Conservation (phyloP, 306 rosid species). For the Prunus mira region DNA sequence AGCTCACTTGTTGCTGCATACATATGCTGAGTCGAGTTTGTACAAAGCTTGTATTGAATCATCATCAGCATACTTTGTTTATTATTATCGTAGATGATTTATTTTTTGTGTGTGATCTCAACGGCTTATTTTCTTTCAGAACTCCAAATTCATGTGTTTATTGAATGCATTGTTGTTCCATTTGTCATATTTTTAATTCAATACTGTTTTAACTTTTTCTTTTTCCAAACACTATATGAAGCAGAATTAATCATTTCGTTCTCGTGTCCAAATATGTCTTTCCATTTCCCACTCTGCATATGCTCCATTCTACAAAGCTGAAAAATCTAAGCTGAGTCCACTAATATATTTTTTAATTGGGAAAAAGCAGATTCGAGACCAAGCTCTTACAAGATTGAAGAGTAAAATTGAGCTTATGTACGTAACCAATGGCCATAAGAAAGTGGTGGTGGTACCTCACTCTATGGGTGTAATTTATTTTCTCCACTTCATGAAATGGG, state of each 20-base stretch:
- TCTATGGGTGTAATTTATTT: slow-evolving; percentile 72
- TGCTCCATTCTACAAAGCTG: neutral
- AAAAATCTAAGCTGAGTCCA: slow-evolving; percentile 3
- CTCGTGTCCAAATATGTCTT: neutral
- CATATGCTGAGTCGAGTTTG: neutral
- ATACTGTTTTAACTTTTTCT: neutral
- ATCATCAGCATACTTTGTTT: neutral
- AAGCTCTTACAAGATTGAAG: slow-evolving; percentile 70
- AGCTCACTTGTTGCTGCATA: neutral
- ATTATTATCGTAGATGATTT: neutral
- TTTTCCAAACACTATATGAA: neutral
- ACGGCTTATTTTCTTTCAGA: neutral
- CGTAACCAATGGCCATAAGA: slow-evolving; percentile 57
- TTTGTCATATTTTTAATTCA: neutral
- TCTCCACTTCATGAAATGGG: slow-evolving; percentile 92
- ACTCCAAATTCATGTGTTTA: neutral
- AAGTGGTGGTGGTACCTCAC: slow-evolving; percentile 87
- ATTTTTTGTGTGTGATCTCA: neutral
- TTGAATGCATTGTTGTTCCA: neutral
- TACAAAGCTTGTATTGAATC: neutral
- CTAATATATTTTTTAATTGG: slow-evolving; percentile 36
- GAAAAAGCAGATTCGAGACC: slow-evolving; percentile 64
- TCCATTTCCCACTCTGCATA: neutral
- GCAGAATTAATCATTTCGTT: neutral
- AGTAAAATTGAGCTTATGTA: slow-evolving; percentile 75